Percentiles rank a stretch among this genome's conserved stretches.
These are phyloP conservation scores for Geosmithia putterillii DNA, from an alignment of 2,329 filamentous ascomycete species.

Conservation along the genomic window DNA sequence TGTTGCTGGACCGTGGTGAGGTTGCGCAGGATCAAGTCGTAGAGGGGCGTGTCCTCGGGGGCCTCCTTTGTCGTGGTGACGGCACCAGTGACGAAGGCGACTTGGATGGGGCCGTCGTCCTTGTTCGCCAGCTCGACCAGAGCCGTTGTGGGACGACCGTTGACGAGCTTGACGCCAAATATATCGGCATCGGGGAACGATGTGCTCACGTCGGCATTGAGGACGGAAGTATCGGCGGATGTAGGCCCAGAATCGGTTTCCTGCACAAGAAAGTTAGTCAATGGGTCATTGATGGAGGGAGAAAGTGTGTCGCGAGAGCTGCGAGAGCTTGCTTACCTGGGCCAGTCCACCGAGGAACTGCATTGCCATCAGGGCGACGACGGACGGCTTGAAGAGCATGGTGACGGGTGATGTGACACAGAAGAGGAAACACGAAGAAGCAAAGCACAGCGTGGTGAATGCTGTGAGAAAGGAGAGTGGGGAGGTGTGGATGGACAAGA, in stretches of 20 bases:
- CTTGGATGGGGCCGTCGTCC: slow-evolving; percentile 61
- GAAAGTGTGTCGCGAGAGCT: not conserved
- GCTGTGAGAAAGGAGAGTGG: slow-evolving; percentile 3
- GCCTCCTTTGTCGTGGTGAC: slow-evolving; percentile 47
- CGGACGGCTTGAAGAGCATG: slow-evolving; percentile 67
- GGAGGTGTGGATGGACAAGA: not conserved
- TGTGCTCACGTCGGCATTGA: slow-evolving; percentile 54
- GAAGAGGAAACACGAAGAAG: too few species aligned
- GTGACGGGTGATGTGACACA: not conserved
- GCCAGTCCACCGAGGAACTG: slow-evolving; percentile 54
- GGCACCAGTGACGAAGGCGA: slow-evolving; percentile 66
- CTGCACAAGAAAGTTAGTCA: slow-evolving; percentile 4
- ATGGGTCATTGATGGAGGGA: not conserved
- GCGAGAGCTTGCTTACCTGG: slow-evolving; percentile 34
- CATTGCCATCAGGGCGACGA: slow-evolving; percentile 60
- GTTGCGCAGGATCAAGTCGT: slow-evolving; percentile 62
- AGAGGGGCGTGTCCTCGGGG: slow-evolving; percentile 29
- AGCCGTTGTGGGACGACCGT: slow-evolving; percentile 75
- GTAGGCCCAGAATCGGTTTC: slow-evolving; percentile 9
- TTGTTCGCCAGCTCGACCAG: slow-evolving; percentile 75
- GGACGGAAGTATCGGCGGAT: slow-evolving; percentile 11
- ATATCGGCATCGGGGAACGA: slow-evolving; percentile 62
- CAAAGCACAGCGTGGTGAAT: slow-evolving; percentile 3
- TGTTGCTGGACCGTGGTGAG: slow-evolving; percentile 67
- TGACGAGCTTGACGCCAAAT: slow-evolving; percentile 92